Evolutionary conservation across 208 protist genomes (phyloP), one percentile per base, ranked within the genome.

Genomic region (Lotmaria passim): DNA sequence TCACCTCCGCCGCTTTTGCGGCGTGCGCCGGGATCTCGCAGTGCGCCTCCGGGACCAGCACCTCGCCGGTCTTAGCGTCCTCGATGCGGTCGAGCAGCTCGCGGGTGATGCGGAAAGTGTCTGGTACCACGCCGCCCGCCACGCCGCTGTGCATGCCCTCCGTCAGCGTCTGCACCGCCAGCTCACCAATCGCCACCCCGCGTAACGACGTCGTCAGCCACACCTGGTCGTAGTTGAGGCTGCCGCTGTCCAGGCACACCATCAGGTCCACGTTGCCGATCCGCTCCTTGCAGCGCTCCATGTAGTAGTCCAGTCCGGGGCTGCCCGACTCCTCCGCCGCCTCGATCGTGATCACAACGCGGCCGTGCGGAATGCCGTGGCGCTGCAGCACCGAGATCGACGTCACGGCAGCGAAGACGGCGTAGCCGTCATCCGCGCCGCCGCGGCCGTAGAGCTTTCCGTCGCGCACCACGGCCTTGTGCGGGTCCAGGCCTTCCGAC

Each of bases 181-280:
- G 84, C 31, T 83, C 72, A 44, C 96, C 97, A 46, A 65, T 82
- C 2, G 84, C 59, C 10, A 98, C 72, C 36, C 98, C 97, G 57
- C 97, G 91, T 34, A 99, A 81, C 7, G 93, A 96, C 12, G 90
- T 95, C 48, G 95, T 98, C 28, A 98, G 81, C 96, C 96, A 99
- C 31, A 99, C 56, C 72, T 97, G 88, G n/a, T 98, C 85, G 69
- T 99, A 99, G 68, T 97, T 98, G 58, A 93, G 81, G 60, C 75
- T 81, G 51, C 97, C 98, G 74, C 83, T 93, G 81, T 99, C 97
- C 17, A 99, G 79, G 74, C 96, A 98, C n/a, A 98, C 78, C 68
- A 99, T 88, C 7, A 98, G 70, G 53, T 91, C 83, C 24, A 93
- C 80, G 61, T 86, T 82, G 11, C 92, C 92, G 46, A 97, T 95